Conservation (phyloP, 148 eudicot genomes). For the Fagopyrum tataricum region DNA sequence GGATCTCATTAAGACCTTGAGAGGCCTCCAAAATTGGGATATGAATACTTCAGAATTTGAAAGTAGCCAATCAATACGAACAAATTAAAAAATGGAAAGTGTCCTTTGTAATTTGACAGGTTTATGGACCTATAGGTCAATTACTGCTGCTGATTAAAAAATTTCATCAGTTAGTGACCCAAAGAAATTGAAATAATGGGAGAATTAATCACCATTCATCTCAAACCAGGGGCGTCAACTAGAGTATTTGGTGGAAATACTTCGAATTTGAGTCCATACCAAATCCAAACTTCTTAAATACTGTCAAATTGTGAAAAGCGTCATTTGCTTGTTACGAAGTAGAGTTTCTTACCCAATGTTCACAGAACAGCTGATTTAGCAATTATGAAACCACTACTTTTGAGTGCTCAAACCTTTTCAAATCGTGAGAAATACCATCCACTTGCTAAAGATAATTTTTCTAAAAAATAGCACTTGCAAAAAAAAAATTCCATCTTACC, state of each 20-base stretch:
- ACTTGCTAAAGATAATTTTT: background rate
- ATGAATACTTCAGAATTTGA: background rate
- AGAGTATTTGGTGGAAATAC: background rate
- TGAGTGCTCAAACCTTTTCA: background rate
- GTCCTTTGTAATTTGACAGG: background rate
- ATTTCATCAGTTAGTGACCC: background rate
- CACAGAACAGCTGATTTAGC: background rate
- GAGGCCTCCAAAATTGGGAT: background rate
- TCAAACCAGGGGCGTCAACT: background rate
- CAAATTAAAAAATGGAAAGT: background rate
- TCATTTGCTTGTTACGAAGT: background rate
- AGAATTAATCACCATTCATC: background rate
- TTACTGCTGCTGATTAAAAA: background rate
- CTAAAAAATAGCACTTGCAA: background rate
- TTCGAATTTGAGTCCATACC: background rate
- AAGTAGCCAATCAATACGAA: background rate
- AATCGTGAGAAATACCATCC: background rate
- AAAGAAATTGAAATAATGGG: background rate
- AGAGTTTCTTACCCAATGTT: background rate
- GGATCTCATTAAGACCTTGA: background rate
- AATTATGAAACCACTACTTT: background rate
- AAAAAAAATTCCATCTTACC: conserved; percentile 25
- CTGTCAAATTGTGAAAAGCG: background rate
- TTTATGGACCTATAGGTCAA: background rate
- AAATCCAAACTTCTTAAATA: background rate